Evolutionary conservation across 2,329 filamentous ascomycete species (phyloP), one percentile per base, ranked within the genome.

Genomic region (Fusarium nelsonii): DNA sequence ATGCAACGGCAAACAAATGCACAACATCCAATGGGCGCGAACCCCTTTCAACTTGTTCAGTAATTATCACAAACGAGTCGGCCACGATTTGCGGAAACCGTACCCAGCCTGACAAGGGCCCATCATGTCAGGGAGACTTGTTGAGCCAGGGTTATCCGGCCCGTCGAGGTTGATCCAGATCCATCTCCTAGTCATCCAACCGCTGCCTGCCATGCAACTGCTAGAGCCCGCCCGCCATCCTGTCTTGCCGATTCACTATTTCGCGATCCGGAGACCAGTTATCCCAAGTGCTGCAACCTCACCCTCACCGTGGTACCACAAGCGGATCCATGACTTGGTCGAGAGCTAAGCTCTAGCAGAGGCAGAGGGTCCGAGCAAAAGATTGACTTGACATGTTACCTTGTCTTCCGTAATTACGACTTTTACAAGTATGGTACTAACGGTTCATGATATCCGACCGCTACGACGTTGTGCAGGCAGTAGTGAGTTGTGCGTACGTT

Each of bases 101-200:
- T 56, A 63, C 65, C 66, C 66, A 59, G 55, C 57, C 45, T 41
- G 39, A 69, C 62, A 65, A 48, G 66, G 67, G 57, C 67, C 50
- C 26, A 18, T 34, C 18, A 50, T 54, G 39, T 41, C 49, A 69
- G 57, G 62, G 57, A 48, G 44, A 53, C 54, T 53, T 41, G 41
- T 58, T 57, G 36, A 53, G 63, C 65, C 62, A 57, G 66, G 71
- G 68, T 59, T 12, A 48, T 67, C 65, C 50, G 63, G 64, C 52
- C 65, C 63, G 66, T 72, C 58, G 56, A 72, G 57, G 69, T 62
- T 69, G 71, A 72, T 72, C 72, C 57, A 73, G 71, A 73, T 73
- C 71, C 69, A 63, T 67, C 59, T 64, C 50, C 50, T 43, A 57
- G 45, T 45, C 32, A 39, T 32, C 58, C 68, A 70, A 55, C 70